Evolutionary conservation across 2,329 filamentous ascomycete species (phyloP).

Genomic region (Rutstroemia sp.): DNA sequence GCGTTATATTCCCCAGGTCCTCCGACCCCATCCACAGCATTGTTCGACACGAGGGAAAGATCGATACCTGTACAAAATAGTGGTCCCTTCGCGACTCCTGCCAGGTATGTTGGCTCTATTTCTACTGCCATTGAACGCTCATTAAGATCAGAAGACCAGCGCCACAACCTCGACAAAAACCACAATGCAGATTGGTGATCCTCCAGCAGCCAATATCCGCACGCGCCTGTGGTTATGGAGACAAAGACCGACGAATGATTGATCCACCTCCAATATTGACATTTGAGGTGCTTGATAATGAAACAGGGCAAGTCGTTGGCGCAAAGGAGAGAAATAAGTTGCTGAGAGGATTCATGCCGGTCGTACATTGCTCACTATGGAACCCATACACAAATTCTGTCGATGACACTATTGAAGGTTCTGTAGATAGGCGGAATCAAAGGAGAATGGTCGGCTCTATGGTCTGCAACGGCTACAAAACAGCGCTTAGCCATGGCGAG

Average conservation of each 20-base stretch:
- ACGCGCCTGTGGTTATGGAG: slow-evolving; percentile 75
- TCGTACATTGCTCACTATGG: slow-evolving; percentile 68
- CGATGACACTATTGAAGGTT: slow-evolving; percentile 58
- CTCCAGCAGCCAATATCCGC: slow-evolving; percentile 69
- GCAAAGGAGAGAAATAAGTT: not conserved
- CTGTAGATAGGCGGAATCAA: slow-evolving; percentile 57
- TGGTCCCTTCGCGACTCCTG: slow-evolving; percentile 2
- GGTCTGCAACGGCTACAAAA: slow-evolving; percentile 69
- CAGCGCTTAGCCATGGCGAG: slow-evolving; percentile 62
- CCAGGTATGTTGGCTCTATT: slow-evolving; percentile 6
- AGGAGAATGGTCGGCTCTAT: slow-evolving; percentile 73
- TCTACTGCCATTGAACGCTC: slow-evolving; percentile 1
- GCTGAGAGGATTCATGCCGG: slow-evolving; percentile 1
- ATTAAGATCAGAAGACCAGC: not conserved
- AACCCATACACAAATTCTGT: slow-evolving; percentile 61
- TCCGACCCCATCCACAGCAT: not conserved
- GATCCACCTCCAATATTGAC: slow-evolving; percentile 76
- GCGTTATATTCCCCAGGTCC: not conserved
- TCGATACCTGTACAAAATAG: slow-evolving; percentile 2
- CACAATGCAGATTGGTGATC: slow-evolving; percentile 1
- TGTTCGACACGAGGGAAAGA: not conserved
- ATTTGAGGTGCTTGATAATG: slow-evolving; percentile 3
- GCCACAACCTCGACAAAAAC: slow-evolving; percentile 2
- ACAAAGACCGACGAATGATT: slow-evolving; percentile 73
- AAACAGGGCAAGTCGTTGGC: not conserved